A percentile compares a stretch with the other conserved stretches of the same genome.
These are phyloP conservation scores for Aeschynomene evenia DNA, from an alignment of 306 rosid genomes.

Conservation along the genomic window DNA sequence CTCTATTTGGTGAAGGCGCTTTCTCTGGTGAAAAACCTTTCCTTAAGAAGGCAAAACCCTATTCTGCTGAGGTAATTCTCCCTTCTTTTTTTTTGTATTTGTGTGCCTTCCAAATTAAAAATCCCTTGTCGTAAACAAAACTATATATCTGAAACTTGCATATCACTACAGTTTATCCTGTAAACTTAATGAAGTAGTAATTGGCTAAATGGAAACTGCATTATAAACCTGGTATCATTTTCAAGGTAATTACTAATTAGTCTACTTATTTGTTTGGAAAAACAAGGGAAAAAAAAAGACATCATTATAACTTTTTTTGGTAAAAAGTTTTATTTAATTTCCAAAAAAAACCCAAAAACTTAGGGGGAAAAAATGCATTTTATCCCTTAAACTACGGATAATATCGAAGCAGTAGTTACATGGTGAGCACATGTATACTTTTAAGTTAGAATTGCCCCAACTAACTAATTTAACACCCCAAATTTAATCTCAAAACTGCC, in stretches of 20 bases:
- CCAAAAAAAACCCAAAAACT: neutral
- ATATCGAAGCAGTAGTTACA: neutral
- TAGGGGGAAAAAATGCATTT: neutral
- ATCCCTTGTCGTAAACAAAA: neutral
- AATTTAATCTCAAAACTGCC: neutral
- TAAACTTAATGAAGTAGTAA: slow-evolving; percentile 11
- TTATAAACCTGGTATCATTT: neutral
- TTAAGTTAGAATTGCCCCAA: neutral
- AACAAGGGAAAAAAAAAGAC: neutral
- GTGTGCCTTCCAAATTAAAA: neutral
- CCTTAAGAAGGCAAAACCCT: slow-evolving; percentile 68
- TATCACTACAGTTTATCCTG: neutral
- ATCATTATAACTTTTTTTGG: neutral
- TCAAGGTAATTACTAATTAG: neutral
- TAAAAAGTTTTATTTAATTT: neutral
- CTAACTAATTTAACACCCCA: neutral
- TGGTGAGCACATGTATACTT: neutral
- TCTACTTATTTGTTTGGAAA: neutral
- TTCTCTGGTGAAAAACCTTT: slow-evolving; percentile 78
- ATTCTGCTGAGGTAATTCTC: slow-evolving; percentile 78
- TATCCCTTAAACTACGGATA: too few relatives aligned
- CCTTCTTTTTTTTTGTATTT: slow-evolving; percentile 1
- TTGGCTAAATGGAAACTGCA: too few relatives aligned
- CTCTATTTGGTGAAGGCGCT: slow-evolving; percentile 88
- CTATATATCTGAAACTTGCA: slow-evolving; percentile 18